phyloP scores from a whole-genome alignment of 257 asterid species.

The Orobanche coerulescens region DNA sequence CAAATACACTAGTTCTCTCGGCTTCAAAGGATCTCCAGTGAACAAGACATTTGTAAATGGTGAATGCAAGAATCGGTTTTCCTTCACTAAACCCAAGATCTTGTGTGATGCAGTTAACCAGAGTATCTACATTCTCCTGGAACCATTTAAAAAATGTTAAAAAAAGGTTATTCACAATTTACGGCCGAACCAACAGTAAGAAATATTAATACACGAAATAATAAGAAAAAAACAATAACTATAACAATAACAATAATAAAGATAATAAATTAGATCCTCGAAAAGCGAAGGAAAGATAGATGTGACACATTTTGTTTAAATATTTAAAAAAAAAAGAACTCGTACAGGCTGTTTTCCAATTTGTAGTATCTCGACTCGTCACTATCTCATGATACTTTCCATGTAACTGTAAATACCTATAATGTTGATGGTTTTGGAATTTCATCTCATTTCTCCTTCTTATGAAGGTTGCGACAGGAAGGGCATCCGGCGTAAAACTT shows the following conservation, averaged over 20 bases:
- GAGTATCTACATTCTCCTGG: constrained; percentile 55
- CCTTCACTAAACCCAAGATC: constrained; percentile 69
- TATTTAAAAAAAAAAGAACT: too few species aligned
- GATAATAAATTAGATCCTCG: neutral
- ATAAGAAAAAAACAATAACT: too few species aligned
- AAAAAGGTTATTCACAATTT: constrained; percentile 7
- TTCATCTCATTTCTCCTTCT: too few species aligned
- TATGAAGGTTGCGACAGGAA: too few species aligned
- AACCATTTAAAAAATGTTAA: constrained; percentile 12
- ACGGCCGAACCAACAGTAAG: constrained; percentile 5
- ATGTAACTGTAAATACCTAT: too few species aligned
- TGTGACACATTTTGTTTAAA: too few species aligned
- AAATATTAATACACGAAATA: neutral
- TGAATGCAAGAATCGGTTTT: constrained; percentile 65
- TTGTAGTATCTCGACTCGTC: too few species aligned
- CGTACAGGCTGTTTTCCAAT: too few species aligned
- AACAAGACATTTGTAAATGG: constrained; percentile 60
- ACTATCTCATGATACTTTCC: too few species aligned
- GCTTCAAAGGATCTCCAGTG: constrained; percentile 69
- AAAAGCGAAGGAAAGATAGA: neutral
- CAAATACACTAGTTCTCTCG: constrained; percentile 59
- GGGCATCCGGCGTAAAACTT: too few species aligned
- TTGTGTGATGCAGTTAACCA: constrained; percentile 37
- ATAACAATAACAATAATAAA: neutral
- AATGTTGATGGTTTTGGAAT: too few species aligned